Conservation (phyloP, 2,329 filamentous ascomycete genomes). For the Periconia sp. region DNA sequence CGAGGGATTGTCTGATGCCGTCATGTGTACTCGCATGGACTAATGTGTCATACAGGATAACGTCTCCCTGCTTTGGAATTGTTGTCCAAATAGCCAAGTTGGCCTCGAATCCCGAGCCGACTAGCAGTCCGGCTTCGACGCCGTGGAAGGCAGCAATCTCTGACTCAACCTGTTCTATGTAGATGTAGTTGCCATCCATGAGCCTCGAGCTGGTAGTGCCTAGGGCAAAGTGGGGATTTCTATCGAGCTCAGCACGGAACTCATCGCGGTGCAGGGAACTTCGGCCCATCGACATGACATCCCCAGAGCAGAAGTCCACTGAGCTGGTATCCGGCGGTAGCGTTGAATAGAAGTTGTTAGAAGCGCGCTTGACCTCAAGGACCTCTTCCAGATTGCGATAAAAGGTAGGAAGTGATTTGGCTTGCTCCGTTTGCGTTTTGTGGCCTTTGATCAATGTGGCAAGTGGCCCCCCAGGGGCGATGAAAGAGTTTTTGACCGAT, state of each 20-base stretch:
- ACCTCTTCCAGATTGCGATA: slow-evolving; percentile 22
- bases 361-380: slow-evolving; percentile 19
- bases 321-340: slow-evolving; percentile 21
- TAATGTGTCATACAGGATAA: slow-evolving; percentile 69
- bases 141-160: slow-evolving; percentile 61
- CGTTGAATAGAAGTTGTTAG: slow-evolving; percentile 14
- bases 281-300: neutral
- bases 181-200: slow-evolving; percentile 62
- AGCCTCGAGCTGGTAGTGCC: slow-evolving; percentile 61
- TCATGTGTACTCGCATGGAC: slow-evolving; percentile 77
- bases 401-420: slow-evolving; percentile 1
- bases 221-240: slow-evolving; percentile 26
- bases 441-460: neutral
- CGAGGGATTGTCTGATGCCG: slow-evolving; percentile 67
- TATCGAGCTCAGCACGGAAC: slow-evolving; percentile 22
- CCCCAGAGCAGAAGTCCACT: neutral
- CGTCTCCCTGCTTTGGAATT: slow-evolving; percentile 58
- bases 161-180: slow-evolving; percentile 56
- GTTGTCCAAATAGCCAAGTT: slow-evolving; percentile 44
- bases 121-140: slow-evolving; percentile 56
- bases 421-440: neutral
- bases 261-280: neutral
- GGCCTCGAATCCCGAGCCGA: slow-evolving; percentile 53
- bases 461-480: neutral
- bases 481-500: neutral